phyloP scores from a whole-genome alignment of 177 flowering plant genomes.

The Vitis hybrid region DNA sequence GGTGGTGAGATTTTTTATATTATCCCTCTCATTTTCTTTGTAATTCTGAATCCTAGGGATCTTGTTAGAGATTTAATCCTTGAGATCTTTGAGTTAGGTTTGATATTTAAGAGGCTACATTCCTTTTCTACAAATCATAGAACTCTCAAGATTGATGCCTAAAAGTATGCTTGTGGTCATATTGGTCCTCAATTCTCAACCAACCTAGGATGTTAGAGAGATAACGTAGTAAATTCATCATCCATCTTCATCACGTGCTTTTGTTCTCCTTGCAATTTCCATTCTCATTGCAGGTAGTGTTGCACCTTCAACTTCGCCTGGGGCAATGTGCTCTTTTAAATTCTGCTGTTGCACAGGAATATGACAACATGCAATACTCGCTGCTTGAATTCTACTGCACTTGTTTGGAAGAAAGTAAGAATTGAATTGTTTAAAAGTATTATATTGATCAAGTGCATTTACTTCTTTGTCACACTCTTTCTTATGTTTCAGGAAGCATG shows the following conservation, averaged over 20 bases:
- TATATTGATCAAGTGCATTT: not conserved
- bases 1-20: no score
- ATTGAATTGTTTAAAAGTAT: not conserved
- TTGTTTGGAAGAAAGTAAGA: conserved; percentile 33
- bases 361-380: conserved; percentile 50
- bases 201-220: no score
- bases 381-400: conserved; percentile 49
- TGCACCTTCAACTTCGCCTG: conserved; percentile 64
- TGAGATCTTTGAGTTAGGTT: no score
- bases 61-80: no score
- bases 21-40: no score
- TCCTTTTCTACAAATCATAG: no score
- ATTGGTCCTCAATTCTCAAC: no score
- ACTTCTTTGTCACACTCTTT: conserved; percentile 8
- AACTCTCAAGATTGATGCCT: no score
- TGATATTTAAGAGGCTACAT: no score
- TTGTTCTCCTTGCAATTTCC: conserved; percentile 8
- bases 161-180: no score
- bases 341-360: conserved; percentile 45
- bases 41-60: no score
- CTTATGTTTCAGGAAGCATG: conserved; percentile 40
- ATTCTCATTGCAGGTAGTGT: conserved; percentile 50
- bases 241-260: not conserved
- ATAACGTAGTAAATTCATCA: not conserved
- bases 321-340: conserved; percentile 53